A percentile compares a stretch with the other conserved stretches of the same genome.
Evolutionary conservation across 139 green algal species (phyloP).

Genomic region (Micractinium conductrix): DNA sequence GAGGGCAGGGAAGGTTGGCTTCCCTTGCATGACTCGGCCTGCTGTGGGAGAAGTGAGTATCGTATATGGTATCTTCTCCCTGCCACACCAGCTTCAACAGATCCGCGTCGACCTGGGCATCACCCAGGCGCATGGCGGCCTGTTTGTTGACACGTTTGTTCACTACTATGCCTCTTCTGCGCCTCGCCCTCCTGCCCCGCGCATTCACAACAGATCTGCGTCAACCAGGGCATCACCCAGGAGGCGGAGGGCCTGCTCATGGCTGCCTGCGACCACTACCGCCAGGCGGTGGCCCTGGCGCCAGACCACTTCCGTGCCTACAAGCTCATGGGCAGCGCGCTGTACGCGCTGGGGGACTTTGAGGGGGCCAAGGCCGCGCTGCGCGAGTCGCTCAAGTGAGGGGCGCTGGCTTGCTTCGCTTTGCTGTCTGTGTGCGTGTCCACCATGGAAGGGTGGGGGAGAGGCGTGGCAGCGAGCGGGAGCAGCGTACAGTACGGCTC

Average conservation of each 20-base stretch:
- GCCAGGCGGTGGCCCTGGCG: constrained; percentile 56
- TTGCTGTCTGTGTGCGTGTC: neutral
- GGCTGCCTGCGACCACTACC: constrained; percentile 71
- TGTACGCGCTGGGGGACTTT: constrained; percentile 68
- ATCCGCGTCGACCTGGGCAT: no score
- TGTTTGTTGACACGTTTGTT: no score
- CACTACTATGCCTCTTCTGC: neutral
- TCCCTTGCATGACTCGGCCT: no score
- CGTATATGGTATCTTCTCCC: no score
- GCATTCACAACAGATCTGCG: constrained; percentile 56
- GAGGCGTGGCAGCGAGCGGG: neutral
- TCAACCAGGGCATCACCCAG: constrained; percentile 78
- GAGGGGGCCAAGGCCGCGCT: constrained; percentile 62
- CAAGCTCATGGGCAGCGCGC: constrained; percentile 73
- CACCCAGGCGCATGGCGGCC: no score
- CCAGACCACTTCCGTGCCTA: constrained; percentile 61
- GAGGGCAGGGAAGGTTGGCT: no score
- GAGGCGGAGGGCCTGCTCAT: constrained; percentile 70
- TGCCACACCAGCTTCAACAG: no score
- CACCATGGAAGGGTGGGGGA: neutral
- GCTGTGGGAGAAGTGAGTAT: no score
- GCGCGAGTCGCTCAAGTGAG: constrained; percentile 52
- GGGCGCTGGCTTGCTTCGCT: neutral
- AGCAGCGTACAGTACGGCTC: no score
- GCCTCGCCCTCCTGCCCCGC: neutral